Conservation (phyloP, 805 yeast species). For the Wickerhamiella bombiphila region DNA sequence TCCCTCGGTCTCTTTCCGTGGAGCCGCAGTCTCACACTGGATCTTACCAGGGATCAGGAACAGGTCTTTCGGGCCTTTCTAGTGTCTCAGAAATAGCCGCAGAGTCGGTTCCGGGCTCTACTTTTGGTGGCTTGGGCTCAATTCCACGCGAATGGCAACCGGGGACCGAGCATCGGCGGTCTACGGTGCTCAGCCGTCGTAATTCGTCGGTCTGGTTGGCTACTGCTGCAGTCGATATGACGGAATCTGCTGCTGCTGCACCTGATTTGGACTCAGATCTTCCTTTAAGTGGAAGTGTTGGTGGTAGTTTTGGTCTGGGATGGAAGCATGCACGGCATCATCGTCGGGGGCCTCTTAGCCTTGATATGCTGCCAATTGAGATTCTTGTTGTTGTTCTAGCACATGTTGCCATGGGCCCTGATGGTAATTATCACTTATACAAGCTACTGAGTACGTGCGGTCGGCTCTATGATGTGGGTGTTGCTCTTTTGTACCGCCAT, state of each 20-base stretch:
- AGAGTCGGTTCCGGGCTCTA: no score
- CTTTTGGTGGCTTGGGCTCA: no score
- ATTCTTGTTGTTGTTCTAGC: slow-evolving; percentile 18
- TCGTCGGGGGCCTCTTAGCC: slow-evolving; percentile 1
- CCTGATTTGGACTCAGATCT: neutral
- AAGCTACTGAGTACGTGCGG: slow-evolving; percentile 18
- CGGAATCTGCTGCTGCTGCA: slow-evolving; percentile 3
- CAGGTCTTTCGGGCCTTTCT: no score
- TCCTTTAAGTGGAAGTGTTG: no score
- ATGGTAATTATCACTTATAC: neutral
- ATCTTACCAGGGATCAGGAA: no score
- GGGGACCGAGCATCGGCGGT: no score
- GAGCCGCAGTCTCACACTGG: no score
- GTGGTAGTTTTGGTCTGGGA: no score
- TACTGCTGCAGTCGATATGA: slow-evolving; percentile 10
- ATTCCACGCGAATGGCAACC: no score
- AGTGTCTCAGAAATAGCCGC: no score
- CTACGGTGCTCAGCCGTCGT: slow-evolving; percentile 4
- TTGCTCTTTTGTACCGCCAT: slow-evolving; percentile 25
- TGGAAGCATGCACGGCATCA: slow-evolving; percentile 1
- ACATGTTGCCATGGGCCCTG: slow-evolving; percentile 14
- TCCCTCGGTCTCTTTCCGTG: no score
- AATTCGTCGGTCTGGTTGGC: slow-evolving; percentile 14
- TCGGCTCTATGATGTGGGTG: slow-evolving; percentile 23
- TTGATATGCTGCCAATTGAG: slow-evolving; percentile 17